Base-by-base conservation (phyloP, 75 land plant species). In the Pinus albicaulis region DNA sequence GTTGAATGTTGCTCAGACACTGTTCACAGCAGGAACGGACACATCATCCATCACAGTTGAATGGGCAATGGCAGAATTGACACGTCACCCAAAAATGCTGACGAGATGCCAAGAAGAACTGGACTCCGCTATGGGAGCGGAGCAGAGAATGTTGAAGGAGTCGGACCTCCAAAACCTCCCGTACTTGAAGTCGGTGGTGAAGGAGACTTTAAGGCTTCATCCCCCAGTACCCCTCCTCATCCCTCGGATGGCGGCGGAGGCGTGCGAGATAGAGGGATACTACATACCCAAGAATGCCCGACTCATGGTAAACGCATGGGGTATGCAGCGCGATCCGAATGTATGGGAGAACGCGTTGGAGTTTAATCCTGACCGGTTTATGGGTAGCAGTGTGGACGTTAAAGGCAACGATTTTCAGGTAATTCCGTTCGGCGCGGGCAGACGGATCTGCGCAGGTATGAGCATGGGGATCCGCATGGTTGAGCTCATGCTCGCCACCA, bases 121-220 rank as follows among this genome's bases (percentile, higher is more conserved):
- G 3, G 71, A 66, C 11, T 17, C 71, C 7, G 48, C 38, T 12
- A 22, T 38, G 10, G 5, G 5, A 41, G 44, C 6, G 44, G 44
- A 7, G 7, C 7, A 44, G 7, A 44, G 48, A 44, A 6, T 0
- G 48, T 7, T 6, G 7, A 44, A 44, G 6, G 48, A 44, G 48
- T 44, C 48, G 8, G 48, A 44, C 48, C 48, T 44, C 7, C 0
- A 44, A 44, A 44, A 44, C 7, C 85, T 90, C 13, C 81, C 86
- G 23, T 82, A 79, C 74, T 68, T 92, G 68, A 81, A 81, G 28
- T 89, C 92, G 71, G 57, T 89, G 11, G 53, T 89, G 73, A 92
- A 92, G 78, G 92, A 92, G 75, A 80, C 81, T 56, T 86, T 92
- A 76, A 85, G 92, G 4, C 76, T 92, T 76, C 94, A 92, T 81